Conservation (phyloP, 1,284 basidiomycete species). For the Marasmius oreades region DNA sequence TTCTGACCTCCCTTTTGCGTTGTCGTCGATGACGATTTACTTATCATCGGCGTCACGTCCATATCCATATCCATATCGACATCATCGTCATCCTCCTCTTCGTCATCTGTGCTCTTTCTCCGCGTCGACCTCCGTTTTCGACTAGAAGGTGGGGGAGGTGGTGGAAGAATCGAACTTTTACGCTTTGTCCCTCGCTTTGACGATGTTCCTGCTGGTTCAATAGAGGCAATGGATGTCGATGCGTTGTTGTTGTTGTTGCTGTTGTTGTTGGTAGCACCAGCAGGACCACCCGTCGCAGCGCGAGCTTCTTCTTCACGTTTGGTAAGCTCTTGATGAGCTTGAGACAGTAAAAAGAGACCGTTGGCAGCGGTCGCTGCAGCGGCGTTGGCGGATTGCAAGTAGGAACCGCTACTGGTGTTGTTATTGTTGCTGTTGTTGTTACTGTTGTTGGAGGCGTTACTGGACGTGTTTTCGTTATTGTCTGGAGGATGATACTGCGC, state of each 20-base stretch:
- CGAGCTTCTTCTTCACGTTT: constrained; percentile 83
- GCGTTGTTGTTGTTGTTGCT: not conserved
- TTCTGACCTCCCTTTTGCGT: constrained; percentile 34
- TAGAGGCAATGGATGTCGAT: too few species aligned
- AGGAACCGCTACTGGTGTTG: constrained; percentile 21
- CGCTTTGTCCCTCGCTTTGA: constrained; percentile 61
- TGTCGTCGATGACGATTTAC: constrained; percentile 23
- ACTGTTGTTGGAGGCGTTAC: too few species aligned
- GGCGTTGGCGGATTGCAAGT: constrained; percentile 43
- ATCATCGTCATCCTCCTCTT: constrained; percentile 33
- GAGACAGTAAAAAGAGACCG: constrained; percentile 88
- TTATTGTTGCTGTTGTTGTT: too few species aligned
- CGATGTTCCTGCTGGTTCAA: constrained; percentile 18
- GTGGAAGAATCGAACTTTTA: constrained; percentile 51
- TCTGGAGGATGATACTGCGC: constrained; percentile 17
- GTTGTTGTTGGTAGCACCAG: constrained; percentile 18
- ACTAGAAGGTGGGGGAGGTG: constrained; percentile 21
- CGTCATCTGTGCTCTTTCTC: constrained; percentile 19
- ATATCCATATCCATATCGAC: constrained; percentile 41
- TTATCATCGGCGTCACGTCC: constrained; percentile 18
- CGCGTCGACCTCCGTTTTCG: constrained; percentile 10
- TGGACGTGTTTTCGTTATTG: constrained; percentile 17
- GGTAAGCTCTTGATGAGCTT: constrained; percentile 94
- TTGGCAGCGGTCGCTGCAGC: constrained; percentile 77
- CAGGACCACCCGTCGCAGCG: constrained; percentile 35